Evolutionary conservation across 306 rosid genomes (phyloP), one percentile per base, ranked within the genome.

Genomic region (Hippophae rhamnoides): DNA sequence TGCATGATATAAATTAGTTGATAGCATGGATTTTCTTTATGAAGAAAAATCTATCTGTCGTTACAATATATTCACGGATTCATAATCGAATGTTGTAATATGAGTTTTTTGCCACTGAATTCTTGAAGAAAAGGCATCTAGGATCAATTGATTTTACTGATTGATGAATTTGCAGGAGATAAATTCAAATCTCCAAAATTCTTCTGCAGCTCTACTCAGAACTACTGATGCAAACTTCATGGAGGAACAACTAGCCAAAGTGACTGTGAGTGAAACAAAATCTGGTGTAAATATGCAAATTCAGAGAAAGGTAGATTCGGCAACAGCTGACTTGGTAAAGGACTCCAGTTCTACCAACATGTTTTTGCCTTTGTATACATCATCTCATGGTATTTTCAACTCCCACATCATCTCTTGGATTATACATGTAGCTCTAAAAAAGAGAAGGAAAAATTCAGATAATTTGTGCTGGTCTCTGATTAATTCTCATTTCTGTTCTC

Each of bases 81-180:
- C 23, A 18, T 18, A 18, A 18, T 18, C 0, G 23, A 18, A 18
- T 31, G 38, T 31, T 31, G 38, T 31, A 31, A 31, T 31, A 31
- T 31, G 0, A 31, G 3, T 31, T 31, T 31, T 31, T 31, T 31
- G 0, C 23, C 1, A 18, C 23, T 18, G 2, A 31, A 31, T 31
- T 31, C 38, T 38, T 45, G 6, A 50, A 18, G 13, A 49, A 1
- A 31, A 59, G 40, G 47, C 44, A 52, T 57, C 18, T 47, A 41
- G 64, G 60, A 44, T 57, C 14, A 10, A 41, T n/a, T 61, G 5
- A 13, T 74, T 74, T 58, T 56, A 41, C 55, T 40, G 57, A 66
- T 72, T 72, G 70, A 59, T 61, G 70, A 54, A 68, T 59, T 56
- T 72, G 71, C 69, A 79, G 85, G 84, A 75, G 62, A 62, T 70